Conservation (phyloP, 768 basidiomycete genomes). For the Boletus rex-veris region DNA sequence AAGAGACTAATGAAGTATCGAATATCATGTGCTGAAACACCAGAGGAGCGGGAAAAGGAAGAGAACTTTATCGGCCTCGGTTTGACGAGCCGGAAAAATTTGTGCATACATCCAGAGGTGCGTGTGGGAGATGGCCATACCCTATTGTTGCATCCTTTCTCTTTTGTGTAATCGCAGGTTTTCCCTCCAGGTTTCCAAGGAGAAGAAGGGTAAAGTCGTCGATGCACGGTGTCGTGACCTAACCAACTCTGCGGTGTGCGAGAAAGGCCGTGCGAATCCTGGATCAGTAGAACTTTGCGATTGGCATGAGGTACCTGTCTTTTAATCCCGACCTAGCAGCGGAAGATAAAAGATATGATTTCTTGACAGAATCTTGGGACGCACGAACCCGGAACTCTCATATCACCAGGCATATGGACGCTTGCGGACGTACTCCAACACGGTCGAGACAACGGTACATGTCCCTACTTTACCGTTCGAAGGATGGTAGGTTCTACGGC, state of each 20-base stretch:
- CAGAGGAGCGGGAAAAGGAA: slow-evolving; percentile 75
- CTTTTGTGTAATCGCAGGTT: neutral
- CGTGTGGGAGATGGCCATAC: slow-evolving; percentile 13
- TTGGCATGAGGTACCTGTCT: slow-evolving; percentile 84
- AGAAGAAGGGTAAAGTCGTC: slow-evolving; percentile 97
- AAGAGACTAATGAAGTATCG: slow-evolving; percentile 93
- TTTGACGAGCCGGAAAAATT: slow-evolving; percentile 91
- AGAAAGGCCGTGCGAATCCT: slow-evolving; percentile 81
- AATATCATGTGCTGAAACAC: slow-evolving; percentile 63
- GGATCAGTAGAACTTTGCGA: slow-evolving; percentile 89
- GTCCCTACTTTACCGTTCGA: slow-evolving; percentile 95
- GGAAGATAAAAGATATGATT: slow-evolving; percentile 1
- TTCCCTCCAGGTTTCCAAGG: slow-evolving; percentile 74
- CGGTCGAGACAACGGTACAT: slow-evolving; percentile 79
- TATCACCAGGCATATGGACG: slow-evolving; percentile 90
- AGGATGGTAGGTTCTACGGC: slow-evolving; percentile 69
- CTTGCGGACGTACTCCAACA: slow-evolving; percentile 89
- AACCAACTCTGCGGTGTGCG: slow-evolving; percentile 78
- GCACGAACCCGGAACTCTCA: slow-evolving; percentile 73
- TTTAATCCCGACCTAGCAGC: neutral
- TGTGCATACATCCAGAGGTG: slow-evolving; percentile 94
- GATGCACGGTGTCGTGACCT: slow-evolving; percentile 96
- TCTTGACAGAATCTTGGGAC: slow-evolving; percentile 70
- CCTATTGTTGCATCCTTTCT: neutral
- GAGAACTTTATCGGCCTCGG: slow-evolving; percentile 83